A percentile compares a stretch with the other conserved stretches of the same genome.
Conservation (phyloP, 306 rosid genomes). For the Cucurbita pepo region DNA sequence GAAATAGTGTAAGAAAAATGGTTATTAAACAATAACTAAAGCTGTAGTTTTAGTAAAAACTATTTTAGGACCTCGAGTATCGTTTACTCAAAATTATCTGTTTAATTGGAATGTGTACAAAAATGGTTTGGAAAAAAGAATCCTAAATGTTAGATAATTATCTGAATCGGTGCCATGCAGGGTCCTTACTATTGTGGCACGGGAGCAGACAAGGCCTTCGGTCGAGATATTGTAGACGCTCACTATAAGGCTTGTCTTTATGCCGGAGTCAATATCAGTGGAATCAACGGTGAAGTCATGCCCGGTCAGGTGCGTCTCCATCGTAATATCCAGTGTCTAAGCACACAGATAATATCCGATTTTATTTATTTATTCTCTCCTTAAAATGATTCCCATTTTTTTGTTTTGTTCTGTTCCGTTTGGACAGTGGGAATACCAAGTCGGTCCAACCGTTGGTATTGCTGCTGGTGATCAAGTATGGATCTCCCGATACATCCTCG, state of each 20-base stretch:
- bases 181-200: constrained; percentile 42
- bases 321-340: neutral
- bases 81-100: too few relatives aligned
- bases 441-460: constrained; percentile 36
- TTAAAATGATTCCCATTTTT: neutral
- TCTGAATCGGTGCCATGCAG: neutral
- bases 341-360: neutral
- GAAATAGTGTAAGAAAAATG: neutral
- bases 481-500: constrained; percentile 44
- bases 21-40: neutral
- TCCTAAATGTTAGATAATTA: too few relatives aligned
- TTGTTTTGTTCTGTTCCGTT: neutral
- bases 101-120: too few relatives aligned
- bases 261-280: constrained; percentile 40
- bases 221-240: constrained; percentile 37
- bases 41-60: neutral
- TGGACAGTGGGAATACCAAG: constrained; percentile 47
- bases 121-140: too few relatives aligned
- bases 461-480: constrained; percentile 38
- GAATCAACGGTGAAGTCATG: constrained; percentile 45
- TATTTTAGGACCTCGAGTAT: too few relatives aligned
- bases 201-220: constrained; percentile 40
- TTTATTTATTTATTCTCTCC: too few relatives aligned
- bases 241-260: constrained; percentile 46
- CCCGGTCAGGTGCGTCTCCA: constrained; percentile 30